Evolutionary conservation across 495 filamentous ascomycete genomes (phyloP).

Genomic region (Diplogelasinospora grovesii): DNA sequence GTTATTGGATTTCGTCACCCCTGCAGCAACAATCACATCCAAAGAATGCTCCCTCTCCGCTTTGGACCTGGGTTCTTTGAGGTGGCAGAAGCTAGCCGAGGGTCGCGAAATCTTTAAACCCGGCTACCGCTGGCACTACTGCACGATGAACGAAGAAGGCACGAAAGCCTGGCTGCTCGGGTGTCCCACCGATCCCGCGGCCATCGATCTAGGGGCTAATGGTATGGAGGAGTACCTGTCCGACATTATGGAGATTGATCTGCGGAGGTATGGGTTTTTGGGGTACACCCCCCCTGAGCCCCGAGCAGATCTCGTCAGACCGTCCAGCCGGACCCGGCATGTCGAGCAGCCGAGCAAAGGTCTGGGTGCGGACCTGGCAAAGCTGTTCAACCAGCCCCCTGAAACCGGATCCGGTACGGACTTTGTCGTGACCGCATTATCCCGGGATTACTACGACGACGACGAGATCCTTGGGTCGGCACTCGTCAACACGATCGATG

Average conservation of each 20-base stretch:
- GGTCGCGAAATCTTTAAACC: constrained; percentile 85
- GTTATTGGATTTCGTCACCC: constrained; percentile 87
- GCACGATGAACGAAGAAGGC: constrained; percentile 83
- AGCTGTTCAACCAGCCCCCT: constrained; percentile 75
- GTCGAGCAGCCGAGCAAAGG: constrained; percentile 51
- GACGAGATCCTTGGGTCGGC: constrained; percentile 50
- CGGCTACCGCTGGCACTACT: constrained; percentile 95
- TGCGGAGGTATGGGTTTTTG: constrained; percentile 75
- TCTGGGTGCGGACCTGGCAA: constrained; percentile 73
- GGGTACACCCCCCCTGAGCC: constrained; percentile 66
- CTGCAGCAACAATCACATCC: constrained; percentile 71
- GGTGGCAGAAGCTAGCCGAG: constrained; percentile 91
- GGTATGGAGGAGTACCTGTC: constrained; percentile 80
- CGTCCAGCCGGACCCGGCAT: constrained; percentile 31
- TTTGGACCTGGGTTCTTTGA: constrained; percentile 73
- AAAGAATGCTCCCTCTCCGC: constrained; percentile 87
- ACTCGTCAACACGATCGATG: constrained; percentile 33
- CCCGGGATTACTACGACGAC: constrained; percentile 53
- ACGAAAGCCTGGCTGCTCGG: constrained; percentile 97
- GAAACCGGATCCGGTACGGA: constrained; percentile 76
- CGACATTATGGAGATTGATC: constrained; percentile 85
- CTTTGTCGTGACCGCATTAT: constrained; percentile 78
- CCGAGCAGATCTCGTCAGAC: constrained; percentile 49
- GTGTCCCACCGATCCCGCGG: constrained; percentile 61
- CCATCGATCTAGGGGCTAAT: constrained; percentile 46